Evolutionary conservation across 2,329 filamentous ascomycete species (phyloP), one percentile per base, ranked within the genome.

Genomic region (Fusarium austroafricanum): DNA sequence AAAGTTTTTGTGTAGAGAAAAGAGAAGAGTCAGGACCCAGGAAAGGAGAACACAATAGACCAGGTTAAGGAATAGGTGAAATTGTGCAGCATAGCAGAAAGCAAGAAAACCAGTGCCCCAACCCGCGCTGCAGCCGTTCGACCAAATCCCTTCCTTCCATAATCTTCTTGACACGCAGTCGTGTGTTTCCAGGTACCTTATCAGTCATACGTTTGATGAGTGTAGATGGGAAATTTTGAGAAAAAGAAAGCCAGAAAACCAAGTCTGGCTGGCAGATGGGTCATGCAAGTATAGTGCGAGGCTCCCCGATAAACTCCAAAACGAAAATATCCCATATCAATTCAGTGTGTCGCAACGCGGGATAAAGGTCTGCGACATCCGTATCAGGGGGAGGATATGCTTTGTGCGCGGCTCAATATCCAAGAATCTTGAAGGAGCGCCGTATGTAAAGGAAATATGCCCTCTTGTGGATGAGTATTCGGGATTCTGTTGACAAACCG

Each of bases 1-100:
- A 52, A 58, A 15, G 35, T 57, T 61, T 58, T 61, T 60, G 57
- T 72, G 68, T 73, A 61, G 66, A 73, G 71, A 70, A 73, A 70
- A 55, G 15, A 52, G 61, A 68, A 60, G 45, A 59, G 43, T 54
- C 45, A 57, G 53, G 57, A 62, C 39, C 50, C 53, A 45, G 37
- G 43, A 56, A 60, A 58, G 52, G 49, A 59, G 51, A 49, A 50
- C 57, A 61, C 29, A 53, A 37, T 56, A 61, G 49, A 47, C 49
- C 60, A 69, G 62, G 61, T 42, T 35, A 59, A 62, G 71, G 71
- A 63, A 66, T 65, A 66, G 71, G 66, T 73, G 71, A 63, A 55
- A 72, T 73, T 71, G 67, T 70, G 72, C 67, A 74, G 71, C 72
- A 74, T 64, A 72, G 68, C 72, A 74, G 72, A 73, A 73, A 74